A percentile compares a stretch with the other conserved stretches of the same genome.
These are phyloP conservation scores for Dacryopinax spathularia DNA, from an alignment of 768 basidiomycete species.

Conservation along the genomic window DNA sequence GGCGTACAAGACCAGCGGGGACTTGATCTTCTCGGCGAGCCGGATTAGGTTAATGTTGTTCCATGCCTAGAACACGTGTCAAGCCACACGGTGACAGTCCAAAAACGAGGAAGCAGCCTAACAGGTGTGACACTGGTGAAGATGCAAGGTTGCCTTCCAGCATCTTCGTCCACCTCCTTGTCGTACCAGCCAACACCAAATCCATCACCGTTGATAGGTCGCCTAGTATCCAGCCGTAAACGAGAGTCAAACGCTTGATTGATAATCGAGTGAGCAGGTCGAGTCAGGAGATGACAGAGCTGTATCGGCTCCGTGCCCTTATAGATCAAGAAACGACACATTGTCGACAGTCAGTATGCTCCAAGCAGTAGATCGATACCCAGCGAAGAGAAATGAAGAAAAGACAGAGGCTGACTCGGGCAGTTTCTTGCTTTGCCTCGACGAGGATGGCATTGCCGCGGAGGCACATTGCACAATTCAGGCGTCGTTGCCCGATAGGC, in stretches of 20 bases:
- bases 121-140: slow-evolving; percentile 93
- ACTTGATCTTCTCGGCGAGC: slow-evolving; percentile 92
- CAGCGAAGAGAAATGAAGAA: neutral
- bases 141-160: slow-evolving; percentile 80
- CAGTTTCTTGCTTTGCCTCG: neutral
- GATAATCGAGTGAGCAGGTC: slow-evolving; percentile 90
- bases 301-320: slow-evolving; percentile 90
- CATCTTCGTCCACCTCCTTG: slow-evolving; percentile 64
- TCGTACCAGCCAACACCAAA: slow-evolving; percentile 99
- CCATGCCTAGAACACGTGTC: slow-evolving; percentile 57
- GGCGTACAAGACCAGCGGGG: slow-evolving; percentile 81
- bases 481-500: neutral
- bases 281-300: slow-evolving; percentile 82
- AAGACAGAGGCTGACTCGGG: neutral
- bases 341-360: slow-evolving; percentile 17
- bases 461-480: neutral
- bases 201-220: slow-evolving; percentile 90
- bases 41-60: slow-evolving; percentile 88
- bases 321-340: slow-evolving; percentile 90
- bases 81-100: neutral
- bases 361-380: neutral
- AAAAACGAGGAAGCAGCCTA: slow-evolving; percentile 17
- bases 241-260: slow-evolving; percentile 95
- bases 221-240: slow-evolving; percentile 59
- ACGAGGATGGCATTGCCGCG: neutral